Base-by-base conservation (phyloP, 345 rosid species). In the Camelina neglecta region DNA sequence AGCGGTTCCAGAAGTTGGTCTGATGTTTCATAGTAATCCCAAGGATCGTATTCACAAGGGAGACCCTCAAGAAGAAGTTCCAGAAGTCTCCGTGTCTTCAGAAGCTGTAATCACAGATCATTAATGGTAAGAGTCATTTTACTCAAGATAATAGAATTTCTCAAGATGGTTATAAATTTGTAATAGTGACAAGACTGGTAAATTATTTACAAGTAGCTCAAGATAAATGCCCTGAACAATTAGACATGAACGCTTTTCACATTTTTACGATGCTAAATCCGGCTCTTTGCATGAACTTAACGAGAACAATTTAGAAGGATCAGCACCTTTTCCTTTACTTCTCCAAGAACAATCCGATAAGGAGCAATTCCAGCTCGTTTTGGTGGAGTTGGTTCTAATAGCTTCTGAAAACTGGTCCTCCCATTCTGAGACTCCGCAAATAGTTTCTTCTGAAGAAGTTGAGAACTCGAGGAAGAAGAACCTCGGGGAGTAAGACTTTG, bases 21-120 rank as follows among this genome's bases (percentile, higher is more conserved):
- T 44, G 86, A 62, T 48, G 89, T 84, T 76, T 92, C 97, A 81
- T 88, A 92, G 81, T 86, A 86, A 76, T 88, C 92, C 81, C 83
- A 81, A 51, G 86, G 74, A 71, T 88, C 90, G 55, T 83, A 73
- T 67, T 92, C 97, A 74, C 97, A 88, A 7, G 96, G 97, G 79
- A 90, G 88, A 84, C 85, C 96, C 85, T 90, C 97, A n/a, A 92
- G 92, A 75, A 86, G 86, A 71, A 85, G 85, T 78, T 92, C 96
- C 83, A 92, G 77, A 74, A 93, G 81, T 77, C 84, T 82, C 71
- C 85, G 83, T 26, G 97, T 81, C 87, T 80, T 90, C 88, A 82
- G 79, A 73, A 92, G 97, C 97, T 92, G 87, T 74, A 72, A 78
- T 58, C 60, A 76, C 44, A 72, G 50, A 73, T 61, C 55, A 63